Conservation (phyloP, 2,329 filamentous ascomycete genomes). For the Neofusicoccum sp. region DNA sequence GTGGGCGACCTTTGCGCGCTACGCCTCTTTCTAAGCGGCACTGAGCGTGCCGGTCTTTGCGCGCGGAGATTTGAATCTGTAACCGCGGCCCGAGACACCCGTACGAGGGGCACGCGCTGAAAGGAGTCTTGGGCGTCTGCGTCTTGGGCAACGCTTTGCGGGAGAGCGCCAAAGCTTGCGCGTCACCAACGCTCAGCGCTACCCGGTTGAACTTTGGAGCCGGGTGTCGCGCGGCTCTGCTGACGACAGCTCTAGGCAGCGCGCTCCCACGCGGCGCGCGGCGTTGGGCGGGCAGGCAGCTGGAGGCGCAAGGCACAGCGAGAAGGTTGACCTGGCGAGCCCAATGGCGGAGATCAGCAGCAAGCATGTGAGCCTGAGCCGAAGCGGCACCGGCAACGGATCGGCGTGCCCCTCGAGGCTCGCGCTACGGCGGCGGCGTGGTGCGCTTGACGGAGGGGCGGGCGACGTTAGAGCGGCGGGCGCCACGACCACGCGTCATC, state of each 20-base stretch:
- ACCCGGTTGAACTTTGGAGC: neutral
- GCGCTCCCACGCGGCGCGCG: neutral
- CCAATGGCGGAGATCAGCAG: constrained; percentile 12
- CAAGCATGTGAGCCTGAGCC: constrained; percentile 12
- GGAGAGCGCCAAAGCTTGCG: neutral
- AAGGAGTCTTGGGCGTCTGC: constrained; percentile 11
- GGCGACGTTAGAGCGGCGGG: neutral
- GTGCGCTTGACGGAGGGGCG: neutral
- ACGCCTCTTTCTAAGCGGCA: constrained; percentile 6
- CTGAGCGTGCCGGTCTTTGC: neutral
- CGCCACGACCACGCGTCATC: constrained; percentile 10
- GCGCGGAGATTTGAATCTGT: constrained; percentile 9
- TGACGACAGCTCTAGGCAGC: neutral
- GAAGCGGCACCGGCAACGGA: constrained; percentile 4
- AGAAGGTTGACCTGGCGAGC: constrained; percentile 3
- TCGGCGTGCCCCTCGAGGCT: neutral
- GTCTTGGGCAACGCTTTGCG: constrained; percentile 5
- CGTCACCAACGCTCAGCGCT: neutral
- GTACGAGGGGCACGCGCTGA: constrained; percentile 1
- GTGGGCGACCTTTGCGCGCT: constrained; percentile 8
- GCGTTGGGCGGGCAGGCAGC: neutral
- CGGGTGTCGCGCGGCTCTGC: constrained; percentile 1
- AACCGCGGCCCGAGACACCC: constrained; percentile 6
- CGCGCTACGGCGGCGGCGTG: neutral
- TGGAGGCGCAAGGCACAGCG: neutral